Percentiles rank a stretch among this genome's conserved stretches.
These are phyloP conservation scores for Suzukiozyma palmioleophila DNA, from an alignment of 1,139 yeast species.

Conservation along the genomic window DNA sequence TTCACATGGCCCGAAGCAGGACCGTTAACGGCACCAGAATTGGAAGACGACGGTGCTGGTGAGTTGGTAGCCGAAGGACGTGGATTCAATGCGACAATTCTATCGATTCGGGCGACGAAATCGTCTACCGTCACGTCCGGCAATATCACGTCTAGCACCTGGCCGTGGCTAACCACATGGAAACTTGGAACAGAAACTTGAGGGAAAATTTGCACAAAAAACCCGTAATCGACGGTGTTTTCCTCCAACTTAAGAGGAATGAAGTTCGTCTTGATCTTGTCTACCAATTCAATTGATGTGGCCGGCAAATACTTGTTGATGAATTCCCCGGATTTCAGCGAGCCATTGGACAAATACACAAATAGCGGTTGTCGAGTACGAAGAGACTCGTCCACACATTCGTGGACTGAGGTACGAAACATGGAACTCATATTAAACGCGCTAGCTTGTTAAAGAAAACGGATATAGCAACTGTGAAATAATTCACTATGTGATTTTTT, in stretches of 20 bases:
- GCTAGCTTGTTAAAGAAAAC: no score
- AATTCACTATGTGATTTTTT: no score
- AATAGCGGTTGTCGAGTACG: constrained; percentile 33
- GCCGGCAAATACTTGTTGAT: constrained; percentile 11
- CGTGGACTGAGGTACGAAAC: constrained; percentile 29
- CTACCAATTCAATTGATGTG: constrained; percentile 6
- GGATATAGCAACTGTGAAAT: constrained; percentile 4
- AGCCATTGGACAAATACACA: constrained; percentile 28
- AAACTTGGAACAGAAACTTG: constrained; percentile 44
- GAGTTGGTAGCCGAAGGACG: not conserved
- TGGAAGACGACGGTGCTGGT: not conserved
- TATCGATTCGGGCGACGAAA: constrained; percentile 21
- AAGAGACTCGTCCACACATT: constrained; percentile 39
- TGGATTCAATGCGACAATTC: not conserved
- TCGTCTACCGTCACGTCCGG: constrained; percentile 18
- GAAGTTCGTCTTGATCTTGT: constrained; percentile 16
- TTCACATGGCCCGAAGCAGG: not conserved
- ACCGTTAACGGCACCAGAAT: not conserved
- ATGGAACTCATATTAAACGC: constrained; percentile 4
- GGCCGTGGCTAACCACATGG: constrained; percentile 44
- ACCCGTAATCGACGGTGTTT: constrained; percentile 42
- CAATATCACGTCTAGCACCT: constrained; percentile 39
- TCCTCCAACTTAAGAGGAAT: constrained; percentile 43
- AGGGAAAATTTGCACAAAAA: constrained; percentile 49
- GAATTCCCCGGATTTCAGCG: constrained; percentile 21